phyloP scores from a whole-genome alignment of 2,329 filamentous ascomycete species.

The Colletotrichum kahawae region DNA sequence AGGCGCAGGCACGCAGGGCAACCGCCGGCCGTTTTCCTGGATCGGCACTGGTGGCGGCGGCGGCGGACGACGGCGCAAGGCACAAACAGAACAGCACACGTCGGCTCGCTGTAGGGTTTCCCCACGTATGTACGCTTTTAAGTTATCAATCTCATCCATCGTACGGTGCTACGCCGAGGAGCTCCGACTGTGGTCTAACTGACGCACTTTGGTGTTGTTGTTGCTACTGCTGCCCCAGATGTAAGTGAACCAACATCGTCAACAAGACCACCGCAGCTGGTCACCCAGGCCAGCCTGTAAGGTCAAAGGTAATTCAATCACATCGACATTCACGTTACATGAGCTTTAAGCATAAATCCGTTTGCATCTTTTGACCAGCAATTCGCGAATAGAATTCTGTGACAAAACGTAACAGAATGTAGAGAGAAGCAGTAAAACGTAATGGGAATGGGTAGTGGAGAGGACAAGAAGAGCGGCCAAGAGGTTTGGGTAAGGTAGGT shows the following conservation, averaged over 20 bases:
- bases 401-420: not conserved
- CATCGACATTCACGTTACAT: not conserved
- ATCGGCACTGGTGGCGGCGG: constrained; percentile 6
- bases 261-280: not conserved
- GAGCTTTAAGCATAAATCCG: not conserved
- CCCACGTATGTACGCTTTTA: not conserved
- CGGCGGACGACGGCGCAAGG: not conserved
- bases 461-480: not conserved
- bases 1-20: not conserved
- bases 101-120: not conserved
- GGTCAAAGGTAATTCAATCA: not conserved
- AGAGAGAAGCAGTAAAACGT: not conserved
- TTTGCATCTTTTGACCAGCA: not conserved
- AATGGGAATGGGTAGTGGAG: not conserved
- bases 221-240: not conserved
- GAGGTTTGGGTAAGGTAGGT: not conserved
- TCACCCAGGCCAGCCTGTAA: not conserved
- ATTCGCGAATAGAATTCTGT: not conserved
- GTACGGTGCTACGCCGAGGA: constrained; percentile 5
- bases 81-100: not conserved
- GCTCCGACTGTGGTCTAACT: not conserved
- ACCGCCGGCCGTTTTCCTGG: not conserved
- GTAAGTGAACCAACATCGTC: not conserved
- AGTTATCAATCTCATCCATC: not conserved
- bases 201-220: not conserved